Conservation (phyloP, 2,329 filamentous ascomycete species). For the Chrysoporthe cubensis region DNA sequence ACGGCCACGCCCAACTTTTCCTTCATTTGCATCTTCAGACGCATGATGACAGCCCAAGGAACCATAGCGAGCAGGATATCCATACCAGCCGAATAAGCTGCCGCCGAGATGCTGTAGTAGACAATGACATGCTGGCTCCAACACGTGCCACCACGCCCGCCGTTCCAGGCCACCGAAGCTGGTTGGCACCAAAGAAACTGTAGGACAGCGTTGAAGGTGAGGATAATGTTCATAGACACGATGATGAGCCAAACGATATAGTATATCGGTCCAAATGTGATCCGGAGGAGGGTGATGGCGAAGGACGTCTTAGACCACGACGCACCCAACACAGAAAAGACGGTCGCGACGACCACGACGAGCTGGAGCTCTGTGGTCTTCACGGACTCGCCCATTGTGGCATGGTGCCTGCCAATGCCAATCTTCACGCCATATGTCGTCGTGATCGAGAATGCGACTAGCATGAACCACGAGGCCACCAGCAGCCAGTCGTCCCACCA, state of each 20-base stretch:
- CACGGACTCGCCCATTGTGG: not conserved
- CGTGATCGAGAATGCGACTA: slow-evolving; percentile 6
- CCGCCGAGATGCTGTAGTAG: slow-evolving; percentile 31
- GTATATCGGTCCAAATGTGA: slow-evolving; percentile 36
- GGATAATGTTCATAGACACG: slow-evolving; percentile 38
- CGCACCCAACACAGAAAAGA: slow-evolving; percentile 38
- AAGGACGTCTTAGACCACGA: slow-evolving; percentile 45
- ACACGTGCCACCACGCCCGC: slow-evolving; percentile 33
- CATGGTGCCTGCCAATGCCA: slow-evolving; percentile 5
- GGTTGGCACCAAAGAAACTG: slow-evolving; percentile 38
- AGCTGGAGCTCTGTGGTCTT: slow-evolving; percentile 28
- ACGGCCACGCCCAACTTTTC: slow-evolving; percentile 40
- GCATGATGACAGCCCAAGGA: slow-evolving; percentile 38
- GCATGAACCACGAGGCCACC: slow-evolving; percentile 9
- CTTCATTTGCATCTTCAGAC: slow-evolving; percentile 38
- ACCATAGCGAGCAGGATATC: slow-evolving; percentile 39
- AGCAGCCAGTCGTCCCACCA: slow-evolving; percentile 19
- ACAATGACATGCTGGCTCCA: slow-evolving; percentile 33
- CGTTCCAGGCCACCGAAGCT: slow-evolving; percentile 35
- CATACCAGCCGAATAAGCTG: slow-evolving; percentile 36
- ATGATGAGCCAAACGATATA: slow-evolving; percentile 39
- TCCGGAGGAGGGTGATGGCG: slow-evolving; percentile 41
- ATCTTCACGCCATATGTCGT: slow-evolving; percentile 1
- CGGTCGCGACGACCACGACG: slow-evolving; percentile 31
- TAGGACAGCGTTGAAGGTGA: slow-evolving; percentile 34